Evolutionary conservation across 371 early-diverging fungal species (phyloP), one percentile per base, ranked within the genome.

Genomic region (Apophysomyces variabilis): DNA sequence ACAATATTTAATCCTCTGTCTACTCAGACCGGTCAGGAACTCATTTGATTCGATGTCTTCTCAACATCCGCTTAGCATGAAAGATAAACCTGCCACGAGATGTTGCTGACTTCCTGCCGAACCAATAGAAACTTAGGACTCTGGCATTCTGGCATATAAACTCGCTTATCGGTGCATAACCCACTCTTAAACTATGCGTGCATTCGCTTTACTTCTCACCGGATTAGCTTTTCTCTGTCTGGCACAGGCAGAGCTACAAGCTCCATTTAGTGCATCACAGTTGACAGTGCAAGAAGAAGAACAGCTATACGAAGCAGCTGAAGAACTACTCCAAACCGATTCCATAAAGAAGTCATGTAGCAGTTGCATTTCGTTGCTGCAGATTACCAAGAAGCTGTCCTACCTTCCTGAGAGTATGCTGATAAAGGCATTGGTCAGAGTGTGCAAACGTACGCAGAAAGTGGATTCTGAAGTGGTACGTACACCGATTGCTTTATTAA

Each of bases 381-480:
- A 75, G 50, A 62, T 78, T 39, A 63, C 65, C 18, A 81, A 81
- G 36, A 71, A 72, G 32, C 61, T 81, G 7, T 72, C 77, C 11
- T 73, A 68, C 60, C 70, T 76, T 57, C 77, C 82, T 8, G 79
- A 78, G 46, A 54, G 61, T 9, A 57, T 81, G 4, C 57, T 76
- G 37, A 35, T 78, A 26, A 68, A 69, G 2, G 62, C 75, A 1
- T 62, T 78, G 58, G 71, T 60, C n/a, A 73, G 70, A 32, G 54
- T 72, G 1, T 83, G 83, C 60, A 71, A 73, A 67, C 61, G 74
- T 32, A 64, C 74, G 7, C 64, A 73, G 7, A 61, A 66, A 60
- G 75, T 80, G 1, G 72, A 78, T 54, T 54, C 70, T 41, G 69
- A 74, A 61, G 83, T 82, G 14, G 83, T 82, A 73, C 62, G 74